phyloP scores from a whole-genome alignment of 2,329 filamentous ascomycete genomes.

The Tolypocladium pustulatum region DNA sequence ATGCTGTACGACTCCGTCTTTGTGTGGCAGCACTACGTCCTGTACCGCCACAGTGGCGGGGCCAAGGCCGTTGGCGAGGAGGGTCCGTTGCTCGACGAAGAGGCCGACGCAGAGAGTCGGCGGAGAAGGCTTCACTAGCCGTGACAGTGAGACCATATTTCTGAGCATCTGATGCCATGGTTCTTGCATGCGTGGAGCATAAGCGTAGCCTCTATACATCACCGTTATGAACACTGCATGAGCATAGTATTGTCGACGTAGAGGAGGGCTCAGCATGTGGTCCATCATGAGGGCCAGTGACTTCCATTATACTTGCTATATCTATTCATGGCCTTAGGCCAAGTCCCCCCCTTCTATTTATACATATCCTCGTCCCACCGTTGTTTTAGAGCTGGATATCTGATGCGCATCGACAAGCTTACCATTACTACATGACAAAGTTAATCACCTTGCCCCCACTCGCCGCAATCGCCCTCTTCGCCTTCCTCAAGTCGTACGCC shows the following conservation, averaged over 20 bases:
- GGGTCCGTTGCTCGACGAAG: conserved; percentile 17
- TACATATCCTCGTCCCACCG: background rate
- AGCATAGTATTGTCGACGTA: background rate
- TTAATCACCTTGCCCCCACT: conserved; percentile 61
- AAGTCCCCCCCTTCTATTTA: background rate
- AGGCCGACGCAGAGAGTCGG: background rate
- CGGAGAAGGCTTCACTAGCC: background rate
- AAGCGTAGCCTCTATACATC: background rate
- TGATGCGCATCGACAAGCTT: background rate
- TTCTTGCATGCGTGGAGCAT: background rate
- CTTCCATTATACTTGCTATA: background rate
- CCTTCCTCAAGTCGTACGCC: conserved; percentile 32
- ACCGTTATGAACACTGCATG: background rate
- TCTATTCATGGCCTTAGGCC: background rate
- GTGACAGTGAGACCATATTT: background rate
- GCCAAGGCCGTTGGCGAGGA: conserved; percentile 4
- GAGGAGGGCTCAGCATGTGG: background rate
- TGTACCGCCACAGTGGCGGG: conserved; percentile 42
- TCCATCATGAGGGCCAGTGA: background rate
- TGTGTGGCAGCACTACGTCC: conserved; percentile 75
- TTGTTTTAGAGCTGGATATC: background rate
- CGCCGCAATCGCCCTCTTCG: conserved; percentile 58
- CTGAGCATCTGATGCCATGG: background rate
- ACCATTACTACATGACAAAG: conserved; percentile 49
- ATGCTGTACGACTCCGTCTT: conserved; percentile 83